Percentiles rank a stretch among this genome's conserved stretches.
Conservation (phyloP, 2,329 filamentous ascomycete species). For the Cercospora sp. region DNA sequence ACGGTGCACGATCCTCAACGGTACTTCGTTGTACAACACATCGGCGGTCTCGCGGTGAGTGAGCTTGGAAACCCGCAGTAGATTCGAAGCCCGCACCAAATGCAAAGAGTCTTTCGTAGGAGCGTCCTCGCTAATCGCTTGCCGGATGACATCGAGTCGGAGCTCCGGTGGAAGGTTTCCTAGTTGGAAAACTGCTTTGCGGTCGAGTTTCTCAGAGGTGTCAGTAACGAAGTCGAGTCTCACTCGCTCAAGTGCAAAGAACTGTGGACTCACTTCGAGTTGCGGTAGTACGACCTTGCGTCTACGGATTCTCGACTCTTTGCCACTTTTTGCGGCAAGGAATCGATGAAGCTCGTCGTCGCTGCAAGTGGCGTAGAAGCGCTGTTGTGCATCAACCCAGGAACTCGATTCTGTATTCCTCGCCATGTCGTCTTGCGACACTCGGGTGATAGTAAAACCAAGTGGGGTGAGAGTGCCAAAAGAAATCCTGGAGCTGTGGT, state of each 20-base stretch:
- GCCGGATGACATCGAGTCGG: not conserved
- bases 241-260: not conserved
- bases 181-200: not conserved
- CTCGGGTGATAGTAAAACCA: not conserved
- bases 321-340: not conserved
- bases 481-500: not conserved
- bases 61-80: too few relatives aligned
- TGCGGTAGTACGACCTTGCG: not conserved
- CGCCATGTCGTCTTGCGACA: not conserved
- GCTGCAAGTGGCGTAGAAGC: not conserved
- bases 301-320: not conserved
- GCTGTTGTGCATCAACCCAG: not conserved
- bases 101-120: too few relatives aligned
- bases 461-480: not conserved
- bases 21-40: too few relatives aligned
- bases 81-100: too few relatives aligned
- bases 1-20: too few relatives aligned
- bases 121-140: not conserved
- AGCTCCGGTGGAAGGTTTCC: slow-evolving; percentile 5
- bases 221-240: not conserved
- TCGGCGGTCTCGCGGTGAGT: too few relatives aligned
- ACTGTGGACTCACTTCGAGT: not conserved
- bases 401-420: not conserved
- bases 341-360: not conserved
- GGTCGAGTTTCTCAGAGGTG: not conserved